Percentiles rank a stretch among this genome's conserved stretches.
phyloP scores from a whole-genome alignment of 75 land plant species.

The Larix kaempferi region DNA sequence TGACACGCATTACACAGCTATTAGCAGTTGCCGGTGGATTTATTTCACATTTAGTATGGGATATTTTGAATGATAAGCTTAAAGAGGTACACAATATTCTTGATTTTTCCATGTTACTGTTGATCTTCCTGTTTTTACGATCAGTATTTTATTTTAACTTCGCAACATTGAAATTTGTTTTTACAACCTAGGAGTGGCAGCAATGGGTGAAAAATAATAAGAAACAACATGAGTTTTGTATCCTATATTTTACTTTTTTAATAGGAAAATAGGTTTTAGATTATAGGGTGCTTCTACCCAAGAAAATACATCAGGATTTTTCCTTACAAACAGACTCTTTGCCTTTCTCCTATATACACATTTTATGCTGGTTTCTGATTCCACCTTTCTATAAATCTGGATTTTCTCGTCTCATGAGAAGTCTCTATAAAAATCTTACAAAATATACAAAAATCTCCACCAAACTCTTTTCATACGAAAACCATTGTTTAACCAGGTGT shows the following conservation, averaged over 20 bases:
- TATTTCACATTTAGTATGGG: slow-evolving; percentile 75
- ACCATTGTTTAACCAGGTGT: no score
- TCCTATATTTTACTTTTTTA: neutral
- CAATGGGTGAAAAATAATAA: neutral
- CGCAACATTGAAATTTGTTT: neutral
- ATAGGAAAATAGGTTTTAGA: no score
- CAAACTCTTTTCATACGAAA: no score
- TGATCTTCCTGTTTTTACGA: neutral
- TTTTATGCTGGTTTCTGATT: no score
- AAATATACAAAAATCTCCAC: no score
- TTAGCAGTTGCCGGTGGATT: slow-evolving; percentile 95
- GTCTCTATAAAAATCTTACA: no score
- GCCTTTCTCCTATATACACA: no score
- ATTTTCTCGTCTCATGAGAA: no score
- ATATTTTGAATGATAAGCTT: slow-evolving; percentile 81
- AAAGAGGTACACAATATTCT: slow-evolving; percentile 67
- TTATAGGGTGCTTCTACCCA: no score
- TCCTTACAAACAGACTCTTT: no score
- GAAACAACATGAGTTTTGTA: neutral
- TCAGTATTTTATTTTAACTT: neutral
- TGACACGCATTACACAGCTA: slow-evolving; percentile 85
- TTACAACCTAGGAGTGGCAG: neutral
- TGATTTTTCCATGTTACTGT: neutral
- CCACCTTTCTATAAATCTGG: no score
- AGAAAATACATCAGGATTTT: no score